Evolutionary conservation across 179 eudicot species (phyloP).

Genomic region (Heliamphora pulchella): DNA sequence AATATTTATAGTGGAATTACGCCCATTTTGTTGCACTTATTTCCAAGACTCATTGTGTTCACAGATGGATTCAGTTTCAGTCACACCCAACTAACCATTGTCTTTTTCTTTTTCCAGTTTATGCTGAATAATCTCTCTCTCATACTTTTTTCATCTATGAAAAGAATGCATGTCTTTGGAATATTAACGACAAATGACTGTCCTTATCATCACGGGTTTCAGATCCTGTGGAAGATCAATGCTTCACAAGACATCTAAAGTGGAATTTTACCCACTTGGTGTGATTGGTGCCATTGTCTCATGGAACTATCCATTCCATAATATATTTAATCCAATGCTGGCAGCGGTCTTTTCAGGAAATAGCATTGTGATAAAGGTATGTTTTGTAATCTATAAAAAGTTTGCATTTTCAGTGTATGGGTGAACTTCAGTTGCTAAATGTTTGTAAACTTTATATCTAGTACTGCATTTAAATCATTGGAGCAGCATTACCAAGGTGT

Average conservation of each 20-base stretch:
- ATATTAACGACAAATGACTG: neutral
- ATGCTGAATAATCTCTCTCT: neutral
- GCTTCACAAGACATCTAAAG: slow-evolving; percentile 89
- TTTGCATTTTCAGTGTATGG: neutral
- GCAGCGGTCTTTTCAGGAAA: slow-evolving; percentile 97
- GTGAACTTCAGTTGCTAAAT: neutral
- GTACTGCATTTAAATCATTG: neutral
- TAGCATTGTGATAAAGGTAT: slow-evolving; percentile 87
- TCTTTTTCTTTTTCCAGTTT: neutral
- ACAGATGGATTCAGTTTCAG: neutral
- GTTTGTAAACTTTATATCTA: neutral
- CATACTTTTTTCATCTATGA: neutral
- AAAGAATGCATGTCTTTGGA: neutral
- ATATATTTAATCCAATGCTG: slow-evolving; percentile 89
- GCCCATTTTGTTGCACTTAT: neutral
- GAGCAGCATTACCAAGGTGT: neutral
- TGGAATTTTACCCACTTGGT: slow-evolving; percentile 92
- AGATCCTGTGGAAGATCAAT: slow-evolving; percentile 95
- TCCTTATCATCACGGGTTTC: slow-evolving; percentile 19
- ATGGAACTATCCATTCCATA: slow-evolving; percentile 98
- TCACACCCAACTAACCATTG: neutral
- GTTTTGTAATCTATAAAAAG: slow-evolving; percentile 1
- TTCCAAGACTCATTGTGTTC: neutral
- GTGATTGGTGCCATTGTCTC: slow-evolving; percentile 98
- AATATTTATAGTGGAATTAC: neutral